phyloP scores from a whole-genome alignment of 108 stramenopile genomes.

The Nitzschia palea region DNA sequence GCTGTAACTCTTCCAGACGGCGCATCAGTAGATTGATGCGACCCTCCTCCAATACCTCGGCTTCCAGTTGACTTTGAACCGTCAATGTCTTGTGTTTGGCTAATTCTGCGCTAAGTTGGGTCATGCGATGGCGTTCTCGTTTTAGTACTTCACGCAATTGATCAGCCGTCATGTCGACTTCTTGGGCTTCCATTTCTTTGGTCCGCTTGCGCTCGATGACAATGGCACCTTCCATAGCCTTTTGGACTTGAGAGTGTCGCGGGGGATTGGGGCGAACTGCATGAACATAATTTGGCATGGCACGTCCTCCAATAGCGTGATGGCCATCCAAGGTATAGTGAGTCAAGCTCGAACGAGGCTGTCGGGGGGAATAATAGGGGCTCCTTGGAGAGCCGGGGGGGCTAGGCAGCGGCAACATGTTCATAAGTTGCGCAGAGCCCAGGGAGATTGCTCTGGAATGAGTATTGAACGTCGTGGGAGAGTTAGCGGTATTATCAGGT shows the following conservation, averaged over 20 bases:
- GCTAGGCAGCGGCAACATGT: no score
- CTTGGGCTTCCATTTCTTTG: conserved; percentile 35
- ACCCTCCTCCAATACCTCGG: conserved; percentile 48
- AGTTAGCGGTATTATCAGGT: no score
- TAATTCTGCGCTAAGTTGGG: conserved; percentile 27
- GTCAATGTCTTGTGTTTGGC: conserved; percentile 25
- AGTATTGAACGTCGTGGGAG: no score
- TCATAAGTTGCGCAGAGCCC: no score
- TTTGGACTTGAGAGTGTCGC: conserved; percentile 8
- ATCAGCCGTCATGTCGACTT: conserved; percentile 29
- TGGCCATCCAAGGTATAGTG: no score
- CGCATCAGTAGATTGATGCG: conserved; percentile 45
- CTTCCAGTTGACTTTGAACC: conserved; percentile 37
- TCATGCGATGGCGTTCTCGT: conserved; percentile 38
- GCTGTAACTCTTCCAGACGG: conserved; percentile 33
- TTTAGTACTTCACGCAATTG: conserved; percentile 32
- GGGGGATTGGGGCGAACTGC: not conserved
- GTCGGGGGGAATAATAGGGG: no score
- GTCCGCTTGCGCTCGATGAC: conserved; percentile 31
- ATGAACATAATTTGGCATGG: not conserved
- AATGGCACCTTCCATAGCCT: conserved; percentile 29
- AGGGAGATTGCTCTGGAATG: no score
- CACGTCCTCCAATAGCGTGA: no score
- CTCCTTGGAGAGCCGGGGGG: no score
- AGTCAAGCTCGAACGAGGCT: no score